Conservation (phyloP, 1,284 basidiomycete species). For the Schizophyllum amplum region DNA sequence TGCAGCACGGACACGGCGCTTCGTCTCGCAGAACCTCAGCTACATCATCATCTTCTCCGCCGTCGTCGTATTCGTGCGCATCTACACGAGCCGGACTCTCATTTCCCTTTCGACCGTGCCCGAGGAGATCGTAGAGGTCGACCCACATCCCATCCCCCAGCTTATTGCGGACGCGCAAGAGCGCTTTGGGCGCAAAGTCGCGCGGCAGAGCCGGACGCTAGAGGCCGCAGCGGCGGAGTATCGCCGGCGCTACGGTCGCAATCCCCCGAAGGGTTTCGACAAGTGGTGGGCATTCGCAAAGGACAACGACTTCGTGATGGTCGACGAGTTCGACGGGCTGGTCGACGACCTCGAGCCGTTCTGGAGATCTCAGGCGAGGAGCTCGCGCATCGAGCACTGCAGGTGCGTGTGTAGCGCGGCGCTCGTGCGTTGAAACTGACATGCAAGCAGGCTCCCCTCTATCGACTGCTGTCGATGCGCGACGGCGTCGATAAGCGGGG, state of each 20-base stretch:
- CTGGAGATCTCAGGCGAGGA: constrained; percentile 66
- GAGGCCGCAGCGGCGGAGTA: constrained; percentile 74
- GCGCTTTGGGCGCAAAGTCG: constrained; percentile 58
- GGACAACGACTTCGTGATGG: constrained; percentile 66
- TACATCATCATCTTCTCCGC: neutral
- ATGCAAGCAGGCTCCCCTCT: constrained; percentile 43
- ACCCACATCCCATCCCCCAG: constrained; percentile 66
- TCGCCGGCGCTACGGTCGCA: constrained; percentile 60
- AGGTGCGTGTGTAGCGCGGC: constrained; percentile 45
- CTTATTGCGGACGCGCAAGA: constrained; percentile 77
- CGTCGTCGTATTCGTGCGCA: neutral
- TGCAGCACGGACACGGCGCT: neutral
- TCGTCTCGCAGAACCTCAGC: neutral
- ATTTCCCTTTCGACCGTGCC: neutral
- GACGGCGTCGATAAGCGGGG: too few relatives aligned
- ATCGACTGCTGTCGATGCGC: constrained; percentile 72
- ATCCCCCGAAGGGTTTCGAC: constrained; percentile 87
- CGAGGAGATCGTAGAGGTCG: neutral
- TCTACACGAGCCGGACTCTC: neutral
- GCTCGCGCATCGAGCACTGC: constrained; percentile 58
- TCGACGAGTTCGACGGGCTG: constrained; percentile 90
- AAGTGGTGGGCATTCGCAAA: constrained; percentile 82
- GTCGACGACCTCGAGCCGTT: constrained; percentile 76
- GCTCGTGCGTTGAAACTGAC: neutral
- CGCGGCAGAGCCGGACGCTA: constrained; percentile 70